Evolutionary conservation across 345 rosid species (phyloP).

Genomic region (Aegle marmelos): DNA sequence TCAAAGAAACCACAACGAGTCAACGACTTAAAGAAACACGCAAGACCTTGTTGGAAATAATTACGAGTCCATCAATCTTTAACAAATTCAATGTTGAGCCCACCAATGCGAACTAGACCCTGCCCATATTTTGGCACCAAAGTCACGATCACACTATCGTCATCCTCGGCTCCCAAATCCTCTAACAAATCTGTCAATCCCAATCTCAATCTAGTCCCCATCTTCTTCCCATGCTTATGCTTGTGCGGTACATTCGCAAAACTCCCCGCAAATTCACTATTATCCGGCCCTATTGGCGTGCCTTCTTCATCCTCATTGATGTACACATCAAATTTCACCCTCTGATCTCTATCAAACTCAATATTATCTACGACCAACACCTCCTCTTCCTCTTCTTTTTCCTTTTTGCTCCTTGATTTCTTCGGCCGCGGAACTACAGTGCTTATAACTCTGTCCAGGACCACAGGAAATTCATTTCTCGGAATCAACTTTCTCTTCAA

Average conservation of each 20-base stretch:
- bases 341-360: conserved; percentile 32
- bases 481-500: neutral
- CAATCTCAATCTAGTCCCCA: conserved; percentile 33
- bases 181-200: conserved; percentile 51
- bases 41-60: neutral
- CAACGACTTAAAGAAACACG: neutral
- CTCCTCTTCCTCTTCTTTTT: conserved; percentile 61
- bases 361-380: conserved; percentile 41
- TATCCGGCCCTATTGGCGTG: conserved; percentile 20
- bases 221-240: conserved; percentile 42
- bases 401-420: conserved; percentile 43
- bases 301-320: conserved; percentile 43
- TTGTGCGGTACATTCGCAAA: conserved; percentile 53
- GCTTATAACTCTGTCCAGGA: conserved; percentile 30
- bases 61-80: conserved; percentile 14
- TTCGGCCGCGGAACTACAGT: conserved; percentile 40
- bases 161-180: conserved; percentile 49
- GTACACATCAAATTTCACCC: conserved; percentile 52
- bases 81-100: conserved; percentile 38
- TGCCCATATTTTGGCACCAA: conserved; percentile 40
- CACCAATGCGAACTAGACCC: conserved; percentile 30
- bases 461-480: conserved; percentile 28
- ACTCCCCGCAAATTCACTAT: conserved; percentile 58
- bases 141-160: conserved; percentile 47
- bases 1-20: neutral